phyloP scores from a whole-genome alignment of 2,329 filamentous ascomycete species.

The Nigrograna mackinnonii region DNA sequence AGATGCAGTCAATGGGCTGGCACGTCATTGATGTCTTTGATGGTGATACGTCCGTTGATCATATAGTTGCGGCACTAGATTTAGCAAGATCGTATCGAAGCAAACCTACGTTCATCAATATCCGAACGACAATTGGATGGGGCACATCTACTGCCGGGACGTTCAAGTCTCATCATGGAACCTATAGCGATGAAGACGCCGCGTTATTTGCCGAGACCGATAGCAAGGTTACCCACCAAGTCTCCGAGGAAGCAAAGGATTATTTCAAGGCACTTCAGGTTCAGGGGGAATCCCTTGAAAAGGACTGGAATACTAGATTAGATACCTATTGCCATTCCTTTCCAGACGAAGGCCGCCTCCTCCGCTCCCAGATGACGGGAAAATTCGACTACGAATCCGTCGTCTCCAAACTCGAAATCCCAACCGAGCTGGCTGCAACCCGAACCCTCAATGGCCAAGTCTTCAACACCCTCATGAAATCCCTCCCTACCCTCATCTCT shows the following conservation, averaged over 20 bases:
- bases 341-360: too few relatives aligned
- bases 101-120: slow-evolving; percentile 1
- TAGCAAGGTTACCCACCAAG: too few relatives aligned
- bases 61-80: background rate
- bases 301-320: too few relatives aligned
- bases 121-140: background rate
- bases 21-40: background rate
- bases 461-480: background rate
- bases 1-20: background rate
- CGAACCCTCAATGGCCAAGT: background rate
- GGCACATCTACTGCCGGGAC: background rate
- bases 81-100: background rate
- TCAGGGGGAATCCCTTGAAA: too few relatives aligned
- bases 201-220: too few relatives aligned
- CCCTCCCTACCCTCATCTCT: background rate
- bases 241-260: too few relatives aligned
- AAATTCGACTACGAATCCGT: too few relatives aligned
- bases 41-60: background rate
- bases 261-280: too few relatives aligned
- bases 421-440: too few relatives aligned
- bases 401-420: too few relatives aligned
- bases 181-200: background rate
- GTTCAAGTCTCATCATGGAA: background rate
- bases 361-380: too few relatives aligned
- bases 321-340: too few relatives aligned